These are phyloP conservation scores for Piloderma croceum DNA, from an alignment of 768 basidiomycete species.

Conservation along the genomic window DNA sequence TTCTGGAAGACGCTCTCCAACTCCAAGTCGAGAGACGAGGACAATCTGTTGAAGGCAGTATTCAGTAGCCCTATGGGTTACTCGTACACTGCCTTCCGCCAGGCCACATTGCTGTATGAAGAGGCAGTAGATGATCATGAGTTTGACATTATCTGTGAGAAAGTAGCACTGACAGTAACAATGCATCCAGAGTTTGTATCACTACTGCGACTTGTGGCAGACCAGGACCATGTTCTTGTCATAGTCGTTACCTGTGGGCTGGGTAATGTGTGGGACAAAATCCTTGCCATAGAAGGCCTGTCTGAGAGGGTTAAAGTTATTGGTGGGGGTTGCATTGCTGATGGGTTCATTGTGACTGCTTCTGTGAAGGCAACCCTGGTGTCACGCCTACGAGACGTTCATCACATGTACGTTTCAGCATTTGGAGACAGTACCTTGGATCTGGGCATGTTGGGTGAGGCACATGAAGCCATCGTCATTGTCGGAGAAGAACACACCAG, in stretches of 20 bases:
- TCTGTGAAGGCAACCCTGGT: slow-evolving; percentile 15
- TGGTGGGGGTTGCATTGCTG: slow-evolving; percentile 14
- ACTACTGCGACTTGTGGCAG: slow-evolving; percentile 10
- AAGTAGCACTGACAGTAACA: slow-evolving; percentile 12
- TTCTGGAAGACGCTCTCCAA: slow-evolving; percentile 14
- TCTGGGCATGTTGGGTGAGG: slow-evolving; percentile 20
- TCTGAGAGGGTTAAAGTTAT: slow-evolving; percentile 17
- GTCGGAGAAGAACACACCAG: slow-evolving; percentile 17
- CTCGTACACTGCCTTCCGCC: slow-evolving; percentile 18
- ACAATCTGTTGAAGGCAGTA: slow-evolving; percentile 16
- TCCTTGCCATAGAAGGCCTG: slow-evolving; percentile 13
- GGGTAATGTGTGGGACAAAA: slow-evolving; percentile 14
- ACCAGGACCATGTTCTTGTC: slow-evolving; percentile 6
- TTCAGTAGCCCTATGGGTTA: slow-evolving; percentile 19
- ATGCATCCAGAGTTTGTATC: slow-evolving; percentile 14
- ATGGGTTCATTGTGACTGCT: slow-evolving; percentile 16
- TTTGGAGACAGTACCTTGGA: slow-evolving; percentile 22
- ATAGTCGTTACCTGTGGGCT: slow-evolving; percentile 17
- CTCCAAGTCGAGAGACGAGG: slow-evolving; percentile 3
- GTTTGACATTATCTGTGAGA: slow-evolving; percentile 14
- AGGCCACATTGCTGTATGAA: slow-evolving; percentile 18
- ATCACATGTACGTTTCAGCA: slow-evolving; percentile 15
- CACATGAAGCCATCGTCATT: slow-evolving; percentile 16
- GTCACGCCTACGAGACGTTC: slow-evolving; percentile 12
- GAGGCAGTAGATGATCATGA: slow-evolving; percentile 9